Percentiles rank a stretch among this genome's conserved stretches.
Conservation (phyloP, 306 rosid species). For the Purshia tridentata region DNA sequence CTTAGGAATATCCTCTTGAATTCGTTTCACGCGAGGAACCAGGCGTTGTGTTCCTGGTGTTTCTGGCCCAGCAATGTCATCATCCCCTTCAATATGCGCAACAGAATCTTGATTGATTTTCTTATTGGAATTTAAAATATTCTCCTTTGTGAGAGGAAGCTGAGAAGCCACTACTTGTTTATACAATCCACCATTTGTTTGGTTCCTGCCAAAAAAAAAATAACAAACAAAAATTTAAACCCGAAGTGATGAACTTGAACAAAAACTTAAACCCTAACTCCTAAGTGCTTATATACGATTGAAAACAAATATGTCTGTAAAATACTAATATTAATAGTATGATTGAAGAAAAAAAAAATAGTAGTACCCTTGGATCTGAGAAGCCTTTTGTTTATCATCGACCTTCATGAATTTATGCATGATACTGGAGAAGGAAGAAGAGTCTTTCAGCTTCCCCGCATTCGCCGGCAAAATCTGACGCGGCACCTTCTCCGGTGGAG, state of each 20-base stretch:
- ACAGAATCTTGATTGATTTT: slow-evolving; percentile 27
- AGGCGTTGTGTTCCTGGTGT: slow-evolving; percentile 70
- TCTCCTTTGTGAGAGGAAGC: slow-evolving; percentile 15
- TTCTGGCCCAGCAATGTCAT: slow-evolving; percentile 60
- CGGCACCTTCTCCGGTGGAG: slow-evolving; percentile 96
- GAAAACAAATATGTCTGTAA: not conserved
- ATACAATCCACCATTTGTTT: slow-evolving; percentile 26
- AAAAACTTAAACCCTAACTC: not conserved
- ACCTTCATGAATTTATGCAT: slow-evolving; percentile 76
- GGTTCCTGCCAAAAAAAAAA: slow-evolving; percentile 42
- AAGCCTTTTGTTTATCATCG: slow-evolving; percentile 38
- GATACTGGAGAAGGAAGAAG: slow-evolving; percentile 67
- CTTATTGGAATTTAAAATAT: slow-evolving; percentile 28
- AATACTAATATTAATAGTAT: slow-evolving; percentile 25
- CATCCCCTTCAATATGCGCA: slow-evolving; percentile 34
- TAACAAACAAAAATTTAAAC: not conserved
- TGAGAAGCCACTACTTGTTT: slow-evolving; percentile 36
- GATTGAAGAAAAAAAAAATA: too few relatives aligned
- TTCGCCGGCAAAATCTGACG: slow-evolving; percentile 56
- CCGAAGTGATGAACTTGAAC: not conserved
- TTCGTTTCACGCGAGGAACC: slow-evolving; percentile 58
- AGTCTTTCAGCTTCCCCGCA: slow-evolving; percentile 32
- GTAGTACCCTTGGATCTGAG: slow-evolving; percentile 50
- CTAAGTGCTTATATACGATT: not conserved
- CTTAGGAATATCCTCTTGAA: slow-evolving; percentile 48